These are phyloP conservation scores for Coemansia sp. DNA, from an alignment of 192 early-diverging fungal species.

Conservation along the genomic window DNA sequence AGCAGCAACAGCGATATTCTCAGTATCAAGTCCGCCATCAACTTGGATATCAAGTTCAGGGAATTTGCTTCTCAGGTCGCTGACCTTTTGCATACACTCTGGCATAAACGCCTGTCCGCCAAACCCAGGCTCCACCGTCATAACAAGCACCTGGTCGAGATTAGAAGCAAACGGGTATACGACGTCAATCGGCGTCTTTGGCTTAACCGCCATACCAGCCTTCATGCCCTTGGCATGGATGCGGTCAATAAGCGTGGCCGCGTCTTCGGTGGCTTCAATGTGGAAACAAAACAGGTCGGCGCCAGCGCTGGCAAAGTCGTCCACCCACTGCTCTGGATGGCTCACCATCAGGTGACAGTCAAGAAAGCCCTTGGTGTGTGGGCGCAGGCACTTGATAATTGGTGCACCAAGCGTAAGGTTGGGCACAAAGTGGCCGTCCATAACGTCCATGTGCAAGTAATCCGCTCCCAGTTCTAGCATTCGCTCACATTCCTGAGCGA, in stretches of 20 bases:
- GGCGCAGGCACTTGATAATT: conserved; percentile 83
- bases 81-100: conserved; percentile 84
- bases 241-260: conserved; percentile 74
- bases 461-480: conserved; percentile 93
- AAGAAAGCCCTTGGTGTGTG: conserved; percentile 90
- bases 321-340: conserved; percentile 85
- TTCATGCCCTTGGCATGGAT: conserved; percentile 89
- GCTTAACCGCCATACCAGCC: conserved; percentile 92
- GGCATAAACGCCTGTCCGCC: conserved; percentile 95
- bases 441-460: conserved; percentile 90
- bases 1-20: conserved; percentile 86
- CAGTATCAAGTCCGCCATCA: conserved; percentile 86
- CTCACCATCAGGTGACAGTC: conserved; percentile 85
- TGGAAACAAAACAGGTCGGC: conserved; percentile 91
- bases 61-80: conserved; percentile 69
- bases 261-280: conserved; percentile 84
- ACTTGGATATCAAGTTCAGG: conserved; percentile 94
- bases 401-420: conserved; percentile 96
- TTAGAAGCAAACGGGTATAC: conserved; percentile 61
- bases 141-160: conserved; percentile 90
- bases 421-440: conserved; percentile 98
- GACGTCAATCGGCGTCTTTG: conserved; percentile 74
- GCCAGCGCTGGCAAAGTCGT: conserved; percentile 92
- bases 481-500: conserved; percentile 83
- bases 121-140: conserved; percentile 98